A percentile compares a stretch with the other conserved stretches of the same genome.
These are phyloP conservation scores for Actinomortierella ambigua DNA, from an alignment of 371 early-diverging fungal species.

Conservation along the genomic window DNA sequence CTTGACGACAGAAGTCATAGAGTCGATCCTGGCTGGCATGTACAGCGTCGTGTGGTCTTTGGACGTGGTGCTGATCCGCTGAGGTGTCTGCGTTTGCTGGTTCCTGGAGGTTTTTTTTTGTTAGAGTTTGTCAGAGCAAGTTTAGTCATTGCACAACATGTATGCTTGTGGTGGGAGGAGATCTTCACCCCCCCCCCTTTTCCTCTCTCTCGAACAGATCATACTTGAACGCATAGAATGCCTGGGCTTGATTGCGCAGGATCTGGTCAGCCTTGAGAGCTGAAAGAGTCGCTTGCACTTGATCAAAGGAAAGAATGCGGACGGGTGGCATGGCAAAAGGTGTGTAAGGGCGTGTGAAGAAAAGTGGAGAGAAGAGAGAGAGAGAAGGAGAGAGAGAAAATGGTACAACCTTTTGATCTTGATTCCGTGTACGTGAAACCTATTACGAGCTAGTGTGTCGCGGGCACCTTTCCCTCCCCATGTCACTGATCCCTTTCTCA, in stretches of 20 bases:
- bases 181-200: not conserved
- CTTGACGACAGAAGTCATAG: constrained; percentile 57
- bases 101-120: constrained; percentile 10
- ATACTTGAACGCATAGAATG: constrained; percentile 38
- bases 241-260: constrained; percentile 30
- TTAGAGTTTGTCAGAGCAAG: not conserved
- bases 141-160: not conserved
- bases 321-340: constrained; percentile 27
- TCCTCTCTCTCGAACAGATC: too few relatives aligned
- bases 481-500: too few relatives aligned
- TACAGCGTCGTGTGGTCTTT: constrained; percentile 53
- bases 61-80: constrained; percentile 51
- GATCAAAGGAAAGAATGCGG: constrained; percentile 34
- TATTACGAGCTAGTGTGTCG: too few relatives aligned
- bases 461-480: too few relatives aligned
- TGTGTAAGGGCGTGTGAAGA: not conserved
- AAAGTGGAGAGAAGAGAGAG: not conserved
- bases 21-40: constrained; percentile 63
- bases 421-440: too few relatives aligned
- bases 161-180: not conserved
- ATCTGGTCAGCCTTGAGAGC: constrained; percentile 24
- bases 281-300: constrained; percentile 29
- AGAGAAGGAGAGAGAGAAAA: not conserved
- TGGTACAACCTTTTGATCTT: too few relatives aligned
- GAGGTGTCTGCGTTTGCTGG: constrained; percentile 56